Conservation (phyloP, 2,329 filamentous ascomycete genomes). For the Aspergillus japonicus region DNA sequence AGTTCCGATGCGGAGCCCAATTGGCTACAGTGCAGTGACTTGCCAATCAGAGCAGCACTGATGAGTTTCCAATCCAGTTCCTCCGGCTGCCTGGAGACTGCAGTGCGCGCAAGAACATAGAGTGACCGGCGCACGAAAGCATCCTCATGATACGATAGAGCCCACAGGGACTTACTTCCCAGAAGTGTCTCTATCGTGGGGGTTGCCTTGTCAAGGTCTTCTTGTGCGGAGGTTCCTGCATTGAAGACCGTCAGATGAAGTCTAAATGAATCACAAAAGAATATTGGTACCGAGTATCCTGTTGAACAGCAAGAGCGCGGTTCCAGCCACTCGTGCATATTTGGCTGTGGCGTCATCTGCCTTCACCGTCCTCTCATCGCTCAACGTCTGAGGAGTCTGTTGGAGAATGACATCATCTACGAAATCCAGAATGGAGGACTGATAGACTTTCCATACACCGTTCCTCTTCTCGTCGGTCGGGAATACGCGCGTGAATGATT, state of each 20-base stretch:
- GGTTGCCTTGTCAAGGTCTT: conserved; percentile 60
- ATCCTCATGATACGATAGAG: conserved; percentile 57
- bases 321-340: conserved; percentile 73
- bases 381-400: conserved; percentile 78
- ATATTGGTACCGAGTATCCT: conserved; percentile 49
- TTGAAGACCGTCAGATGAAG: conserved; percentile 15
- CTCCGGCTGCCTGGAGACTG: conserved; percentile 48
- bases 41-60: conserved; percentile 68
- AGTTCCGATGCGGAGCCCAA: conserved; percentile 71
- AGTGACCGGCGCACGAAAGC: conserved; percentile 57
- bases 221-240: conserved; percentile 34
- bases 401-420: conserved; percentile 72
- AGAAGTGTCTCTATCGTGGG: conserved; percentile 67
- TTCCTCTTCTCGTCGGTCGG: conserved; percentile 74
- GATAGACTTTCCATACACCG: conserved; percentile 78
- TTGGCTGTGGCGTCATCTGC: conserved; percentile 83
- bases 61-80: conserved; percentile 63
- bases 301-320: conserved; percentile 56
- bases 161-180: conserved; percentile 60
- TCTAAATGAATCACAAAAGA: not conserved
- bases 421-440: conserved; percentile 76
- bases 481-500: conserved; percentile 74
- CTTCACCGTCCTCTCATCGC: conserved; percentile 82
- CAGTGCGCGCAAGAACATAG: conserved; percentile 56
- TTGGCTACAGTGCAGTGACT: conserved; percentile 72